These are phyloP conservation scores for Tetradesmus lagerheimii DNA, from an alignment of 139 green algal genomes.

Conservation along the genomic window DNA sequence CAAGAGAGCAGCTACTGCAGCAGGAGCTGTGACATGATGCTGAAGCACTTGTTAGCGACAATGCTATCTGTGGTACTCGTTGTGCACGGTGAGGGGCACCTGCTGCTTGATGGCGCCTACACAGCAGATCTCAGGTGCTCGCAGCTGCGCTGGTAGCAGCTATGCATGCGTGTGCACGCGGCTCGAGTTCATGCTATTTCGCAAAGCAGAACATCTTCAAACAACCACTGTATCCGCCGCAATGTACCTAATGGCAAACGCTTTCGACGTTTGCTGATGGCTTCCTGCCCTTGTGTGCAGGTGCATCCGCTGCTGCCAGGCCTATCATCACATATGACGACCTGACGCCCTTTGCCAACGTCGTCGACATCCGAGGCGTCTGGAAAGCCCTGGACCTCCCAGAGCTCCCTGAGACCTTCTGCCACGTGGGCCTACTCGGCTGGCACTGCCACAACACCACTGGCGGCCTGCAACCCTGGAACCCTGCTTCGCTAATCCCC, in stretches of 20 bases:
- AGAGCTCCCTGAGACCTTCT: conserved; percentile 21
- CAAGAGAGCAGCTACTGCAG: not conserved
- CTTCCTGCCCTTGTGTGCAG: not conserved
- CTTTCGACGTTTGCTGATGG: no score
- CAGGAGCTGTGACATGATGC: not conserved
- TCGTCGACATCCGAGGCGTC: conserved; percentile 33
- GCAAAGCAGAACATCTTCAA: no score
- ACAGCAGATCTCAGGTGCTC: no score
- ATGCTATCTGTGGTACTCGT: not conserved
- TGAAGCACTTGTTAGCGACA: not conserved
- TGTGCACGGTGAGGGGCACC: not conserved
- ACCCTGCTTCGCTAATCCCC: conserved; percentile 39
- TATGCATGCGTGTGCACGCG: no score
- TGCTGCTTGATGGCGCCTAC: no score
- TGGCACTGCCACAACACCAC: conserved; percentile 53
- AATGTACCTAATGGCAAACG: no score
- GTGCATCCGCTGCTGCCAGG: not conserved
- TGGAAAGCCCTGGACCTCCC: conserved; percentile 37
- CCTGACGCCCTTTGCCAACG: conserved; percentile 29
- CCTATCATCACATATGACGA: conserved; percentile 24
- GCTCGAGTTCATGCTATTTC: no score
- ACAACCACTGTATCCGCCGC: no score
- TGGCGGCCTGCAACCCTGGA: conserved; percentile 31
- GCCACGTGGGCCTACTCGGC: conserved; percentile 40
- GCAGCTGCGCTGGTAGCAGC: no score